Evolutionary conservation across 345 rosid species (phyloP), one percentile per base, ranked within the genome.

Genomic region (Eucalyptus curtisii): DNA sequence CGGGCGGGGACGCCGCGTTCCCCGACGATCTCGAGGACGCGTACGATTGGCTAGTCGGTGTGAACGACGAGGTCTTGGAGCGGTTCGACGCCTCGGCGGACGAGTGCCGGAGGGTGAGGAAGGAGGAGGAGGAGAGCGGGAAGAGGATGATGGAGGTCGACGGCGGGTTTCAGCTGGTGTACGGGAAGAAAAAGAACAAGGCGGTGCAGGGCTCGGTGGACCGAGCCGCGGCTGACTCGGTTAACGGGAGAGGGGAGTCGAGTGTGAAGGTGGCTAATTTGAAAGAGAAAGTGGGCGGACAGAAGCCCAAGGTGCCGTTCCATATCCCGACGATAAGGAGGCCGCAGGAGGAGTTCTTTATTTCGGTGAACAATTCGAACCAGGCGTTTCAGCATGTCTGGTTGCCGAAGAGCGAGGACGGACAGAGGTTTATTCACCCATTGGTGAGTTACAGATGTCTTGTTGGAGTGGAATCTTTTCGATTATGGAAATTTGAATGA

Each of bases 351-450:
- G 98, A 92, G 90, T 94, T 91, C 90, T 95, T 85, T 37, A 96
- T 96, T 86, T 53, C 91, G 88, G 97, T 95, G 80, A 92, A 97
- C 90, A 97, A 97, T 88, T 86, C 92, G 7, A 96, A 95, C 92
- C 90, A 88, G 89, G 96, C 96, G 2, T 96, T 97, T 89, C 93
- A 95, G 49, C 99, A 97, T 92, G 94, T 96, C 89, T 96, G 96
- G 98, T 85, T 97, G 94, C 92, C 93, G 90, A 95, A 61, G 92
- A 94, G 92, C 87, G 98, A 94, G n/a, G 97, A 96, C n/a, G 94
- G 91, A 57, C 89, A 86, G 88, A 91, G 89, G 16, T 92, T 92
- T 87, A 88, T 96, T 95, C 99, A 97, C 47, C 89, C 90, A 45
- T 88, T 89, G 87, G 90, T 89, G 49, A 81, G 87, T 86, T 33